Conservation (phyloP, 192 early-diverging fungal species). For the Coemansia sp. region DNA sequence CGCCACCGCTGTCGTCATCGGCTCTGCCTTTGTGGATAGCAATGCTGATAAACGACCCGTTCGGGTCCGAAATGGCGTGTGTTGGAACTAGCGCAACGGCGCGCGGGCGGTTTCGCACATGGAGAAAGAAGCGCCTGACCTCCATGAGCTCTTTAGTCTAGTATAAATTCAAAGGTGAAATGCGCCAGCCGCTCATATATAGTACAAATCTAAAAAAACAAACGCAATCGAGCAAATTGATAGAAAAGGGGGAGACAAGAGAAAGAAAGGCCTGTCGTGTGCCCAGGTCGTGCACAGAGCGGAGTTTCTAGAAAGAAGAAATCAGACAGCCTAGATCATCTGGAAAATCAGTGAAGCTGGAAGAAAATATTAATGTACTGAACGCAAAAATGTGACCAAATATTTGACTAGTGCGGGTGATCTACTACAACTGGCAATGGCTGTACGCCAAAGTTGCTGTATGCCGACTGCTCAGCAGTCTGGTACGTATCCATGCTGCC, state of each 20-base stretch:
- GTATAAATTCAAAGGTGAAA: no score
- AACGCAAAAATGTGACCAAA: neutral
- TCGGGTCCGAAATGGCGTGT: conserved; percentile 45
- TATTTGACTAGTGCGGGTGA: neutral
- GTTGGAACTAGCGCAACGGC: conserved; percentile 63
- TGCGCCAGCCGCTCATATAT: neutral
- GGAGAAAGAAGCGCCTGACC: conserved; percentile 51
- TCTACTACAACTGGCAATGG: neutral
- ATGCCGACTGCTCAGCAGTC: conserved; percentile 38
- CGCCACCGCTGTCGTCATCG: conserved; percentile 1
- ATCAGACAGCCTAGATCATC: neutral
- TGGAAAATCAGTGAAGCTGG: neutral
- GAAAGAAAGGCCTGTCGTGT: neutral
- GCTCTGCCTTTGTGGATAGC: conserved; percentile 6
- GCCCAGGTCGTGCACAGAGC: neutral
- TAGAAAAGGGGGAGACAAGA: neutral
- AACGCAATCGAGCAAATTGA: neutral
- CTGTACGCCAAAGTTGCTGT: conserved; percentile 7
- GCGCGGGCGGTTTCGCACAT: conserved; percentile 56
- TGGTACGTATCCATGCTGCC: conserved; percentile 43
- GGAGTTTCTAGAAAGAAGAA: neutral
- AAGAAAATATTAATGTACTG: neutral
- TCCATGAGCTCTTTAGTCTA: conserved; percentile 26
- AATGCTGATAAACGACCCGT: conserved; percentile 24
- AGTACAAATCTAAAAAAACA: neutral